Evolutionary conservation across 1,284 basidiomycete species (phyloP), one percentile per base, ranked within the genome.

Genomic region (Tilletia setariae): DNA sequence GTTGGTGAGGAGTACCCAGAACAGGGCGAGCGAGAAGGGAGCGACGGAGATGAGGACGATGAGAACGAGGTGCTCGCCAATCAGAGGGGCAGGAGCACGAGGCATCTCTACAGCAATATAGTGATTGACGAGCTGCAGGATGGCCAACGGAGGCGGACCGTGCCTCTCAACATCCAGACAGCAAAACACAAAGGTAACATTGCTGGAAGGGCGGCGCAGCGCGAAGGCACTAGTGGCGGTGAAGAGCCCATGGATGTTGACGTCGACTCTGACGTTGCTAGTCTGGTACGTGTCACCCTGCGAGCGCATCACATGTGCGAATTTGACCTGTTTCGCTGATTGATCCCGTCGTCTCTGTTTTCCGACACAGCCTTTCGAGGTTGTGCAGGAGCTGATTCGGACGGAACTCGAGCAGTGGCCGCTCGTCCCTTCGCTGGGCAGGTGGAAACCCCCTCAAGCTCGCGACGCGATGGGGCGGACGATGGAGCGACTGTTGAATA

Each of bases 61-160:
- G 66, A 64, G 2, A 61, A 62, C 13, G 73, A 76, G 11, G 66
- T 69, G 67, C 73, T 70, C 72, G 66, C 69, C 71, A 53, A 66
- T 64, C 2, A 56, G 62, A 21, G 23, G 23, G 7, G 30, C 30
- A 30, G 35, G 46, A 16, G 59, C 30, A 15, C 32, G 40, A 25
- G 64, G 16, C 72, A 71, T 53, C 84, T 85, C 56, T 90, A 90
- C 70, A 83, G 87, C 11, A 89, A 92, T 77, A 90, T 98, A 69
- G 91, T 94, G 70, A 86, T 95, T 21, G 90, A 92, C 65, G 95
- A 98, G 79, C 85, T 98, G 32, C 89, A 89, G 74, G 89, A 90
- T 64, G 86, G 88, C 4, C 86, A 88, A 65, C 79, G 85, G 0
- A 86, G 88, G 0, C 80, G 85, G 8, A 91, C 91, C 0, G 91